These are phyloP conservation scores for Omphalotus olearius DNA, from an alignment of 1,284 basidiomycete species.

Conservation along the genomic window DNA sequence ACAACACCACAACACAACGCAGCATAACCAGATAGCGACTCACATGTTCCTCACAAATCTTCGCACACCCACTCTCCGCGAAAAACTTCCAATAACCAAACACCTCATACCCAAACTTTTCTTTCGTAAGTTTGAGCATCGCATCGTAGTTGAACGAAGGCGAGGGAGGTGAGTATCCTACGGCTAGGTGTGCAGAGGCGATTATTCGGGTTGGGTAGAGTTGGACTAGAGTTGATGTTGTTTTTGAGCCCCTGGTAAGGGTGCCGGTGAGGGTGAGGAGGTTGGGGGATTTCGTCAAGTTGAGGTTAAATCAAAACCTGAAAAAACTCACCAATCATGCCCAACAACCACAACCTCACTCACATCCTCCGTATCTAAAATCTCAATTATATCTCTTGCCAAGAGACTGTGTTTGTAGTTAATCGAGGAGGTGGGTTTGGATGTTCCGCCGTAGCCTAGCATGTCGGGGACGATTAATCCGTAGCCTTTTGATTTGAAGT, in stretches of 20 bases:
- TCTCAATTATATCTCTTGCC: conserved; percentile 36
- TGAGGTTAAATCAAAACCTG: too few species aligned
- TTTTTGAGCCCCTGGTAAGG: conserved; percentile 29
- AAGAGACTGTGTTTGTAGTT: conserved; percentile 36
- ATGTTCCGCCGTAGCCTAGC: conserved; percentile 44
- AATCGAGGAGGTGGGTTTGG: conserved; percentile 34
- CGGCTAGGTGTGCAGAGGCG: conserved; percentile 23
- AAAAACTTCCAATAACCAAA: conserved; percentile 40
- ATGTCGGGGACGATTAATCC: conserved; percentile 46
- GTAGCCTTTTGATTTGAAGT: conserved; percentile 40
- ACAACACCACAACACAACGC: too few species aligned
- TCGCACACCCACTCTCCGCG: conserved; percentile 22
- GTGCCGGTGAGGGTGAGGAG: too few species aligned
- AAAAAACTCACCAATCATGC: conserved; percentile 40
- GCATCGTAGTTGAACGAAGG: conserved; percentile 24
- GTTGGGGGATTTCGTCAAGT: too few species aligned
- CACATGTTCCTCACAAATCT: conserved; percentile 28
- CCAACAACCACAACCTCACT: conserved; percentile 33
- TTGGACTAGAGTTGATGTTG: conserved; percentile 27
- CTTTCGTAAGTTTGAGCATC: conserved; percentile 20
- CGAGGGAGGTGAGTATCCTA: conserved; percentile 19
- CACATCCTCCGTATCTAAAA: conserved; percentile 35
- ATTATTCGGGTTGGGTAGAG: conserved; percentile 24
- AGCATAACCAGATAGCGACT: conserved; percentile 3
- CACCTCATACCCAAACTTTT: conserved; percentile 26